phyloP scores from a whole-genome alignment of 768 basidiomycete species.

The Suillus subalutaceus region DNA sequence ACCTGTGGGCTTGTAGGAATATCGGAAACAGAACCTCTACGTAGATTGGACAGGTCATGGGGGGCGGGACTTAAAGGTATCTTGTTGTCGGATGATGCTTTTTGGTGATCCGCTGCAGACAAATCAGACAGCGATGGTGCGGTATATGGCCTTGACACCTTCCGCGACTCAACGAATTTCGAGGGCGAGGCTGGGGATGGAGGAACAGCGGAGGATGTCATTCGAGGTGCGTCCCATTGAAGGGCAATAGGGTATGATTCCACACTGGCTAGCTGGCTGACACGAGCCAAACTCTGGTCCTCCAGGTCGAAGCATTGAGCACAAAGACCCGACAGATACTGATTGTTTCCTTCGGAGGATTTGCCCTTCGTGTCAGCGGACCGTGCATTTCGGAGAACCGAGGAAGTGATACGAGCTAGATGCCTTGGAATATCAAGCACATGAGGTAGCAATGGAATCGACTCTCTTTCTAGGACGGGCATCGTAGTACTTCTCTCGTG shows the following conservation, averaged over 20 bases:
- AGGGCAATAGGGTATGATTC: slow-evolving; percentile 17
- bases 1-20: slow-evolving; percentile 15
- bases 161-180: slow-evolving; percentile 19
- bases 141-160: slow-evolving; percentile 48
- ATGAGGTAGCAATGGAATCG: slow-evolving; percentile 73
- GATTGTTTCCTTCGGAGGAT: slow-evolving; percentile 40
- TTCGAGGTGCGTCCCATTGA: slow-evolving; percentile 22
- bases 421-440: slow-evolving; percentile 79
- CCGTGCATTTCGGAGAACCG: slow-evolving; percentile 67
- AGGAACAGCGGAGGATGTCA: slow-evolving; percentile 14
- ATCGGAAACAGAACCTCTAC: slow-evolving; percentile 33
- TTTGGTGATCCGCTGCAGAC: background rate
- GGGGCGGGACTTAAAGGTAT: slow-evolving; percentile 11
- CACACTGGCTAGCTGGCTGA: slow-evolving; percentile 55
- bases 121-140: slow-evolving; percentile 44
- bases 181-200: slow-evolving; percentile 27
- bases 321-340: slow-evolving; percentile 57
- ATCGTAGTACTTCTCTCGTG: slow-evolving; percentile 59
- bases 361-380: slow-evolving; percentile 41
- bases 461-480: slow-evolving; percentile 63
- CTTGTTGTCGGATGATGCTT: slow-evolving; percentile 9
- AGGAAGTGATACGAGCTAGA: slow-evolving; percentile 73
- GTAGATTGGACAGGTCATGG: slow-evolving; percentile 20
- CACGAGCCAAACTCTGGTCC: slow-evolving; percentile 65
- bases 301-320: slow-evolving; percentile 70